Percentiles rank a stretch among this genome's conserved stretches.
These are phyloP conservation scores for Neckera pumila DNA, from an alignment of 225 moss, liverwort and hornwort species.

Conservation along the genomic window DNA sequence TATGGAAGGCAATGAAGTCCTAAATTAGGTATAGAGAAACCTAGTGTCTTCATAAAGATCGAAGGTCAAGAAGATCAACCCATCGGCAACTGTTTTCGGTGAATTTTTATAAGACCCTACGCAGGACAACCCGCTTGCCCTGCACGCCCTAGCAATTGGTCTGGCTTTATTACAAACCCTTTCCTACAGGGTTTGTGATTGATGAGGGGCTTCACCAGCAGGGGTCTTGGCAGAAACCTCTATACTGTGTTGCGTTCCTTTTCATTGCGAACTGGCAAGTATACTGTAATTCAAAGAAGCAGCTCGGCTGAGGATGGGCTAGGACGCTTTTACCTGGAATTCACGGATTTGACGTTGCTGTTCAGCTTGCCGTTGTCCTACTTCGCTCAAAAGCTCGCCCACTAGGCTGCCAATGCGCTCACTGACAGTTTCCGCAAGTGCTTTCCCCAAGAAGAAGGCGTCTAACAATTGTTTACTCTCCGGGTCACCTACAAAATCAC, in stretches of 20 bases:
- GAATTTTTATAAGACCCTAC: background rate
- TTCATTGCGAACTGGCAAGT: background rate
- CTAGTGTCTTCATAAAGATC: background rate
- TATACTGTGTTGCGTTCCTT: background rate
- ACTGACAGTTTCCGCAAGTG: slow-evolving; percentile 77
- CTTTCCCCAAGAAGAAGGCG: slow-evolving; percentile 93
- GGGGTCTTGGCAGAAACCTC: background rate
- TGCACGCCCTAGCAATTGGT: background rate
- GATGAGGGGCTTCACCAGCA: background rate
- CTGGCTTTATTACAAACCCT: background rate
- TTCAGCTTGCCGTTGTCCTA: slow-evolving; percentile 90
- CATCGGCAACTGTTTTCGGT: background rate
- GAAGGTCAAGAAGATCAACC: background rate
- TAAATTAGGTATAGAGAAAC: background rate
- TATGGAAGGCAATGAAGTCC: background rate
- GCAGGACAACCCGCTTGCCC: background rate
- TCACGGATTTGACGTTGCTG: slow-evolving; percentile 69
- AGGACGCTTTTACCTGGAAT: slow-evolving; percentile 43
- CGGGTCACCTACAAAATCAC: slow-evolving; percentile 36
- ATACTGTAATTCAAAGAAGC: background rate
- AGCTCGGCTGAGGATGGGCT: background rate
- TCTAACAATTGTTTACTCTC: slow-evolving; percentile 87
- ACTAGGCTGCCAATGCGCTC: slow-evolving; percentile 80
- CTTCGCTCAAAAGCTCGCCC: slow-evolving; percentile 88
- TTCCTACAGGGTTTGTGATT: background rate